A percentile compares a stretch with the other conserved stretches of the same genome.
These are phyloP conservation scores for Solanum chiquidenum DNA, from an alignment of 257 asterid species.

Conservation along the genomic window DNA sequence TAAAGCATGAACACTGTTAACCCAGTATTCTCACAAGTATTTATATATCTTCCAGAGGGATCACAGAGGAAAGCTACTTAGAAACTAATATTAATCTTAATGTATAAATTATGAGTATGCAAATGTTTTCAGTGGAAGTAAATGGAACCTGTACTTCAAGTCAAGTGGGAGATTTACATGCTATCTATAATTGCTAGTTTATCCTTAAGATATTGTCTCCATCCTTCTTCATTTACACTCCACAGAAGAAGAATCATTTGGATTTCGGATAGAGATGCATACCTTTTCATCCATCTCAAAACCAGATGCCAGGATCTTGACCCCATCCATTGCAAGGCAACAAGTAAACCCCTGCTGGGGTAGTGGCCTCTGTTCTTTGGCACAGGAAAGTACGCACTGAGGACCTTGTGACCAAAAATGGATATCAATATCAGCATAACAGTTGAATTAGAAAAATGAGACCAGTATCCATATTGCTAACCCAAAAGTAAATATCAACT, in stretches of 20 bases:
- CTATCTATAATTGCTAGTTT: not conserved
- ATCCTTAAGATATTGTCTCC: not conserved
- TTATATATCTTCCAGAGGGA: not conserved
- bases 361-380: constrained; percentile 74
- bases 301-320: constrained; percentile 76
- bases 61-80: not conserved
- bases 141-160: not conserved
- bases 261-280: not conserved
- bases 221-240: not conserved
- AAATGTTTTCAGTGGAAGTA: not conserved
- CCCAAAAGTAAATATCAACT: not conserved
- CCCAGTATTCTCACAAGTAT: not conserved
- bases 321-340: constrained; percentile 98
- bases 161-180: not conserved
- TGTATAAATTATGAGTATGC: not conserved
- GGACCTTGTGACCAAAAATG: constrained; percentile 54
- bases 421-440: not conserved
- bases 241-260: not conserved
- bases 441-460: not conserved
- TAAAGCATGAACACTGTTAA: not conserved
- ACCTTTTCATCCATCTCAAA: constrained; percentile 83
- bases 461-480: not conserved
- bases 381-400: constrained; percentile 81
- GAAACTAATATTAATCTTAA: not conserved
- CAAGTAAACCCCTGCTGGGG: constrained; percentile 86